These are phyloP conservation scores for Podospora anserina DNA, from an alignment of 495 filamentous ascomycete genomes.

Conservation along the genomic window DNA sequence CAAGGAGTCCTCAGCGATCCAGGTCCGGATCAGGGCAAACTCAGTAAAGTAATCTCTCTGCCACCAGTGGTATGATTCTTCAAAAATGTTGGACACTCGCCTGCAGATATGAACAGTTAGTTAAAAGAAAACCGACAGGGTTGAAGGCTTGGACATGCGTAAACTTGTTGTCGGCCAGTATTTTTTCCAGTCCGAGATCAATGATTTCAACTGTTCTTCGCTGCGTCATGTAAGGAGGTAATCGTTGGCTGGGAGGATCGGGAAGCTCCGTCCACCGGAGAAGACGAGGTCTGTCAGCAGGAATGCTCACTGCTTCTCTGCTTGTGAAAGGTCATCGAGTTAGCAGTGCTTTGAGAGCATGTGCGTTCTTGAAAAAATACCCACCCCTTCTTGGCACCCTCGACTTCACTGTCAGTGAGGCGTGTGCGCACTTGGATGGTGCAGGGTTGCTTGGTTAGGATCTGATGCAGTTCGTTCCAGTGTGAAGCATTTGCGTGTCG, in stretches of 20 bases:
- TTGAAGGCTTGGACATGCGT: constrained; percentile 20
- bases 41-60: constrained; percentile 34
- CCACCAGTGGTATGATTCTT: constrained; percentile 45
- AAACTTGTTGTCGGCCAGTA: constrained; percentile 38
- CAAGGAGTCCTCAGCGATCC: constrained; percentile 16
- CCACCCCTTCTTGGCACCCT: constrained; percentile 16
- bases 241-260: constrained; percentile 35
- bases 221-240: constrained; percentile 32
- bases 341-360: background rate
- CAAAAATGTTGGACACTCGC: constrained; percentile 37
- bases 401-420: constrained; percentile 31
- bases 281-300: constrained; percentile 10
- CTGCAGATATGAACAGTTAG: constrained; percentile 20
- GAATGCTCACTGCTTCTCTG: background rate
- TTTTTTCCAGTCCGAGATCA: constrained; percentile 19
- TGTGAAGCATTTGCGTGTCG: constrained; percentile 23
- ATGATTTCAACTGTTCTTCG: constrained; percentile 37
- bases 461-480: constrained; percentile 43
- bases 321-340: background rate
- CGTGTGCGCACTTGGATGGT: constrained; percentile 40
- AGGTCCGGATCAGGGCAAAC: constrained; percentile 39
- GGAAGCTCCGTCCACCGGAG: constrained; percentile 45
- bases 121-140: background rate
- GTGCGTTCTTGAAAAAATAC: background rate
- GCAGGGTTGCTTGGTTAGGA: constrained; percentile 39